A percentile compares a stretch with the other conserved stretches of the same genome.
Conservation (phyloP, 2,329 filamentous ascomycete genomes). For the Colletotrichum lupini region DNA sequence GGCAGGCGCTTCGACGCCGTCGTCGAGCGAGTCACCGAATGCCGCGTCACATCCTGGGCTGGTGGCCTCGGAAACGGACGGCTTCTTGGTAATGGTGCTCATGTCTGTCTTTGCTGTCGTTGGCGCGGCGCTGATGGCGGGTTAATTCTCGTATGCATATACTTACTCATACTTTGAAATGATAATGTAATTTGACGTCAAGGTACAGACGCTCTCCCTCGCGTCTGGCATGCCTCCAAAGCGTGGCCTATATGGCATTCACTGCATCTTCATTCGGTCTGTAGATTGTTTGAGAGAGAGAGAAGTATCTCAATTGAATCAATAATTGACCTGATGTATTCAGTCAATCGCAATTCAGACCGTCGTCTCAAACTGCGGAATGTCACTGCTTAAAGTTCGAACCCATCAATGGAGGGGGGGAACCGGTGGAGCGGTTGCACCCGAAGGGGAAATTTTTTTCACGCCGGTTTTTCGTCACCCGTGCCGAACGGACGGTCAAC, state of each 20-base stretch:
- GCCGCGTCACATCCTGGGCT: not conserved
- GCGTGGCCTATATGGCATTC: not conserved
- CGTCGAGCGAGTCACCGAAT: conserved; percentile 10
- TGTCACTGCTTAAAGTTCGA: conserved; percentile 8
- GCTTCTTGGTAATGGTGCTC: not conserved
- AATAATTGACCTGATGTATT: no score
- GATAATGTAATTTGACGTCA: conserved; percentile 1
- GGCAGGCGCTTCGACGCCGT: conserved; percentile 1
- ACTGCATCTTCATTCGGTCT: no score
- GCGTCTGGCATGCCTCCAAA: not conserved
- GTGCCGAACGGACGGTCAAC: conserved; percentile 5
- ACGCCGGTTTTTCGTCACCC: conserved; percentile 18
- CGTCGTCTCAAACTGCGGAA: not conserved
- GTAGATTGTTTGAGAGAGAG: no score
- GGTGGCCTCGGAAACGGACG: not conserved
- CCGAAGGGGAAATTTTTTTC: conserved; percentile 33
- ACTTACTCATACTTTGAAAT: not conserved
- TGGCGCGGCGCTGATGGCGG: conserved; percentile 1
- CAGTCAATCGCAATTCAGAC: not conserved
- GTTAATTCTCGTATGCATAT: not conserved
- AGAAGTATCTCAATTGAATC: no score
- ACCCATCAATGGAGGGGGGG: not conserved
- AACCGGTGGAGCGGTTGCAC: conserved; percentile 26
- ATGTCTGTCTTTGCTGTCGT: not conserved
- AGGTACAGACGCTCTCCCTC: not conserved